phyloP scores from a whole-genome alignment of 2,329 filamentous ascomycete species.

The Pseudocercospora vitis region DNA sequence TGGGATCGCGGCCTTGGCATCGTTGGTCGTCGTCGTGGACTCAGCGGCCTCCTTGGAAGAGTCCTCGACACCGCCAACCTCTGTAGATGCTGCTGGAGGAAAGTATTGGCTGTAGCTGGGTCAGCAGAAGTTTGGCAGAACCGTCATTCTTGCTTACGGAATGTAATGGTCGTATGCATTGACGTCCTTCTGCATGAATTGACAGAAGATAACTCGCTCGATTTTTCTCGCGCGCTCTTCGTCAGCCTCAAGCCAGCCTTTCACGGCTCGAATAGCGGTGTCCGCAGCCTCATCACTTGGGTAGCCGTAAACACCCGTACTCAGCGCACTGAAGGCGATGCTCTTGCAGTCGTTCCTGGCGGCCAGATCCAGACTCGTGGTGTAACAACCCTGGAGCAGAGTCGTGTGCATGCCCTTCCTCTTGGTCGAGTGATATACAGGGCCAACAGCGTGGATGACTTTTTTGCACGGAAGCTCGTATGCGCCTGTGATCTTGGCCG shows the following conservation, averaged over 20 bases:
- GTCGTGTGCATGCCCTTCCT: conserved; percentile 41
- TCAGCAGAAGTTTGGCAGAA: neutral
- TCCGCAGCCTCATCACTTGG: conserved; percentile 70
- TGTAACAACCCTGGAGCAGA: conserved; percentile 66
- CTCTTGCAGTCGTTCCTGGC: conserved; percentile 64
- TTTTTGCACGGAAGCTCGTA: conserved; percentile 73
- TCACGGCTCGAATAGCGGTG: conserved; percentile 65
- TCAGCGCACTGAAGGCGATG: conserved; percentile 80
- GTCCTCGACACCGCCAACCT: conserved; percentile 54
- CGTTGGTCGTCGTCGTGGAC: conserved; percentile 33
- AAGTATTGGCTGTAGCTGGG: conserved; percentile 47
- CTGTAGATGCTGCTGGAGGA: conserved; percentile 41
- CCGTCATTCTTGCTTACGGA: conserved; percentile 61
- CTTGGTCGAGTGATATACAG: conserved; percentile 61
- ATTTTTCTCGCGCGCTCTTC: conserved; percentile 51
- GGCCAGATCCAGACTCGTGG: conserved; percentile 69
- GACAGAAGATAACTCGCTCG: conserved; percentile 79
- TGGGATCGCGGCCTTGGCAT: conserved; percentile 34
- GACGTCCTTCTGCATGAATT: conserved; percentile 76
- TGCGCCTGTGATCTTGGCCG: conserved; percentile 77
- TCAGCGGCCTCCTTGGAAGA: conserved; percentile 14
- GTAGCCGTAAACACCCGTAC: conserved; percentile 88
- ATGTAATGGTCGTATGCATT: conserved; percentile 67
- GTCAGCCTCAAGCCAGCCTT: conserved; percentile 54
- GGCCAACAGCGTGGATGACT: conserved; percentile 89